phyloP scores from a whole-genome alignment of 1,139 yeast species.

The Debaryomyces subglobosus region DNA sequence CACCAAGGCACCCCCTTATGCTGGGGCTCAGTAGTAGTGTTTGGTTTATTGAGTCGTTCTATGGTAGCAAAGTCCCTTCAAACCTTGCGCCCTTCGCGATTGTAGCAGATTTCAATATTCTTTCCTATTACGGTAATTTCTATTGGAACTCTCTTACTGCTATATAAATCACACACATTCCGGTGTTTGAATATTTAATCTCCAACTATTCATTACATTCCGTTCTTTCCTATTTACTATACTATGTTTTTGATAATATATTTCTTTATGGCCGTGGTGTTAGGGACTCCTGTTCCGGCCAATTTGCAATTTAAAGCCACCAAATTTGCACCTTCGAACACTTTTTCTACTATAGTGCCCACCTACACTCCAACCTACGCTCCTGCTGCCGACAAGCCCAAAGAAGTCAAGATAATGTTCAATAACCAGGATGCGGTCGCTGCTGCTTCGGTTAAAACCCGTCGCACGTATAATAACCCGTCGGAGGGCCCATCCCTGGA shows the following conservation, averaged over 20 bases:
- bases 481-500: neutral
- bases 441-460: neutral
- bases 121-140: slow-evolving; percentile 1
- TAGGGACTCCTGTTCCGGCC: slow-evolving; percentile 32
- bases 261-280: slow-evolving; percentile 4
- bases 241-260: neutral
- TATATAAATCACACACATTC: neutral
- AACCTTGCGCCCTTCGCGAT: neutral
- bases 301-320: slow-evolving; percentile 24
- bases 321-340: slow-evolving; percentile 13
- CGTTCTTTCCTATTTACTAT: neutral
- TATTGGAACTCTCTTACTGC: neutral
- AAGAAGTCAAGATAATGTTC: slow-evolving; percentile 15
- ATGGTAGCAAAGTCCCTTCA: neutral
- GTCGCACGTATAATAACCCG: neutral
- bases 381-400: slow-evolving; percentile 10
- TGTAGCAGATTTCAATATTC: neutral
- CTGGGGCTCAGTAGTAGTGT: neutral
- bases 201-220: neutral
- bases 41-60: neutral
- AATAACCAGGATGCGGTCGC: slow-evolving; percentile 18
- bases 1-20: neutral
- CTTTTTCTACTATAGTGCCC: slow-evolving; percentile 23
- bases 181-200: neutral
- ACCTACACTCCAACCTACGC: slow-evolving; percentile 25